phyloP scores from a whole-genome alignment of 2,329 filamentous ascomycete species.

The Alternaria gaisen region DNA sequence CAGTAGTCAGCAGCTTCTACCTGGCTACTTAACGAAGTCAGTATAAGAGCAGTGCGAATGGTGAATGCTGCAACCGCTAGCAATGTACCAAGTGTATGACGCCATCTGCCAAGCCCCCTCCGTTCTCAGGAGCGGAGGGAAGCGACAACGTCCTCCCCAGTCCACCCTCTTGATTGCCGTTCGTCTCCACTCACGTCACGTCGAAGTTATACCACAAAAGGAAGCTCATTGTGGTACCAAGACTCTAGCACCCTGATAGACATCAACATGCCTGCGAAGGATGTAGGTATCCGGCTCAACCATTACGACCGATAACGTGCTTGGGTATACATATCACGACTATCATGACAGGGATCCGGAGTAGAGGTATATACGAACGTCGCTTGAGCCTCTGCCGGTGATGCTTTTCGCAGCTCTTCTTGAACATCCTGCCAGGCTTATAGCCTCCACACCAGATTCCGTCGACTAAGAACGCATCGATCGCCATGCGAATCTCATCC shows the following conservation, averaged over 20 bases:
- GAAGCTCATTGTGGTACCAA: slow-evolving; percentile 8
- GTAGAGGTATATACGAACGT: background rate
- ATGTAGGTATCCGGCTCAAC: background rate
- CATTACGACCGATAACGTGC: background rate
- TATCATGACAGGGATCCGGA: background rate
- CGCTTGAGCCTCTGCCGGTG: too few relatives aligned
- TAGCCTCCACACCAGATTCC: background rate
- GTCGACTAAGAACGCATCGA: background rate
- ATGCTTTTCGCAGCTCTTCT: background rate
- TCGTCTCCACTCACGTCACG: background rate
- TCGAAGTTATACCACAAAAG: slow-evolving; percentile 1
- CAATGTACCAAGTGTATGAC: background rate
- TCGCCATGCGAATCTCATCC: background rate
- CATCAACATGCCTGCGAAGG: background rate
- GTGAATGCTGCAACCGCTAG: background rate
- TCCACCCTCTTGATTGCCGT: background rate
- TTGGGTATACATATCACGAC: slow-evolving; percentile 10
- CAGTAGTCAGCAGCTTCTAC: background rate
- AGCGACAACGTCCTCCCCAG: background rate
- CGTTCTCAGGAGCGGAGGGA: background rate
- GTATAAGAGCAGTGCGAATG: background rate
- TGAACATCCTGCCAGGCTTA: background rate
- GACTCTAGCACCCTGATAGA: background rate
- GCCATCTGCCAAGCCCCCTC: slow-evolving; percentile 1
- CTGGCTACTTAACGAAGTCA: background rate